These are phyloP conservation scores for Fragaria nilgerrensis DNA, from an alignment of 306 rosid species.

Conservation along the genomic window DNA sequence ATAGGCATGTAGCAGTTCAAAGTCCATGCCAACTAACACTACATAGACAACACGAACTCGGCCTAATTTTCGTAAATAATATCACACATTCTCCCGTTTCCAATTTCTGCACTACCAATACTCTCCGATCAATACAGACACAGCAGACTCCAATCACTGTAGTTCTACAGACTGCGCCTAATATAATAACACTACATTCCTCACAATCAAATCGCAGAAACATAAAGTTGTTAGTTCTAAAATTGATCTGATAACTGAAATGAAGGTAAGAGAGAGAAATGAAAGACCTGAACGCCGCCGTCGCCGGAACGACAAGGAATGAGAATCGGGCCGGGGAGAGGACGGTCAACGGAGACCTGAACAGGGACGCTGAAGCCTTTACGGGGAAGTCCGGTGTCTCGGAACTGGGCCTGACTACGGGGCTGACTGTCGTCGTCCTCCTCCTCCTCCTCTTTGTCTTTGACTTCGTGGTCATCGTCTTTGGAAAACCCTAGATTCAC, in stretches of 20 bases:
- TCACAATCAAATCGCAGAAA: no score
- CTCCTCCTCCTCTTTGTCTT: conserved; percentile 28
- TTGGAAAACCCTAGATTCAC: conserved; percentile 61
- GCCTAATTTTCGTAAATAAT: background rate
- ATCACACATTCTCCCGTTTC: background rate
- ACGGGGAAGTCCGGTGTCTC: conserved; percentile 56
- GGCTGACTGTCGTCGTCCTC: conserved; percentile 28
- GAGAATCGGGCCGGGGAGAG: conserved; percentile 58
- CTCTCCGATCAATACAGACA: no score
- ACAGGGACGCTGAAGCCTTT: conserved; percentile 71
- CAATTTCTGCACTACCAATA: background rate
- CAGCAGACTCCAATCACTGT: no score
- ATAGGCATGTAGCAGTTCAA: background rate
- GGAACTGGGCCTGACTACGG: conserved; percentile 33
- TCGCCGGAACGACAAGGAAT: conserved; percentile 56
- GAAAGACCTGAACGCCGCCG: conserved; percentile 79
- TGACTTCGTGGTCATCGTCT: conserved; percentile 54
- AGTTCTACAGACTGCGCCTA: no score
- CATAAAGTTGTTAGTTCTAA: no score
- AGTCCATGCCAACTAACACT: background rate
- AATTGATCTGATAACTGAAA: background rate
- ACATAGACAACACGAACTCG: background rate
- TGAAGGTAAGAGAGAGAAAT: conserved; percentile 9
- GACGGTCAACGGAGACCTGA: conserved; percentile 62
- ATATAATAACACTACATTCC: no score